Conservation (phyloP, 2,329 filamentous ascomycete genomes). For the Xylariaceae sp. region DNA sequence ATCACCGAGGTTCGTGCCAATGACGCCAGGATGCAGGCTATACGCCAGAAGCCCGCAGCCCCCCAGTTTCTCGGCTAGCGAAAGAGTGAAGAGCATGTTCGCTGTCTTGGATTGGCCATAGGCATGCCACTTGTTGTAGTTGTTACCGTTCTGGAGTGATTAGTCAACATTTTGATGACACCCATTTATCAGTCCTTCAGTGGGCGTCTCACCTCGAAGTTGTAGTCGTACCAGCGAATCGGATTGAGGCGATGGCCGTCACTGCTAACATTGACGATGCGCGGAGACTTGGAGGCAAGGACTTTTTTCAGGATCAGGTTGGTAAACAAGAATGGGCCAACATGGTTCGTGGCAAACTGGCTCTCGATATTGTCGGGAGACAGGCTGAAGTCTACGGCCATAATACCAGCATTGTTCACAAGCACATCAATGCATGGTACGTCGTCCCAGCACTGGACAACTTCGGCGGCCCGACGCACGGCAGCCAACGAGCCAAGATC, state of each 20-base stretch:
- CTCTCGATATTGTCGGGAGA: constrained; percentile 36
- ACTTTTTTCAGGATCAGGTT: constrained; percentile 32
- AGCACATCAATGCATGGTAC: constrained; percentile 16
- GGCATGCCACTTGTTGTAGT: constrained; percentile 26
- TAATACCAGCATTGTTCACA: constrained; percentile 29
- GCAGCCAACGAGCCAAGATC: constrained; percentile 9
- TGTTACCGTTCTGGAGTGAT: constrained; percentile 6
- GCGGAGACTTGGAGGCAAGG: constrained; percentile 19
- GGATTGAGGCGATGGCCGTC: constrained; percentile 37
- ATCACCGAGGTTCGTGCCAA: too few relatives aligned
- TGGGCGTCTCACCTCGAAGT: constrained; percentile 26
- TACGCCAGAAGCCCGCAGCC: too few relatives aligned
- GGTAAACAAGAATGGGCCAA: constrained; percentile 36
- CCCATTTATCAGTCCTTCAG: not conserved
- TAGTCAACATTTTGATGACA: not conserved
- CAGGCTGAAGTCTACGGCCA: constrained; percentile 26
- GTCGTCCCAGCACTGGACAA: constrained; percentile 29
- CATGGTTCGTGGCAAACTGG: constrained; percentile 33
- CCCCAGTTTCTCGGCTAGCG: too few relatives aligned
- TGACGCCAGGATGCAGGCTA: too few relatives aligned
- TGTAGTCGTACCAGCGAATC: constrained; percentile 39
- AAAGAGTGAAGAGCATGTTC: too few relatives aligned
- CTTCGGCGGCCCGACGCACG: constrained; percentile 30
- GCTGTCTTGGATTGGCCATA: constrained; percentile 35
- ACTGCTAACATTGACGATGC: constrained; percentile 41